Evolutionary conservation across 116 monocot species (phyloP), one percentile per base, ranked within the genome.

Genomic region (Cymodocea nodosa): DNA sequence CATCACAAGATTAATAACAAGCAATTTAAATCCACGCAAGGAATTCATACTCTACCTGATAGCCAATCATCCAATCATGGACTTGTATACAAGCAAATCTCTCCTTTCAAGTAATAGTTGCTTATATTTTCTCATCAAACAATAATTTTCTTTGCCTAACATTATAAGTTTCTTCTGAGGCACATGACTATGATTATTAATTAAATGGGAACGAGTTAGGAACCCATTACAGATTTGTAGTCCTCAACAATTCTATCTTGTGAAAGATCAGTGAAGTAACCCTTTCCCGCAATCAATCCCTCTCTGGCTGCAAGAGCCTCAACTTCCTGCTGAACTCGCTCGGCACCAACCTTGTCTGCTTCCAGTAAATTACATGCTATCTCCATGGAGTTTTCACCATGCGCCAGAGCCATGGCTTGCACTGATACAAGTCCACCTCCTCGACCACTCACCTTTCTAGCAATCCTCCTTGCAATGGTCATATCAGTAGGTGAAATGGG

Each of bases 291-390:
- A n/a, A 63, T 14, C 65, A 94, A 52, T 2, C 87, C 89, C 66
- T 79, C 84, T 55, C 73, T 72, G 0, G 66, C 64, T 0, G 82
- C 86, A 52, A 89, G 75, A 61, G 72, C 73, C 56, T 89, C 72
- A 23, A 94, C 75, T 70, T 77, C 72, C 1, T 51, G 35, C 80
- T 89, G 94, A 56, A 94, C 82, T 59, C 60, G 86, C 37, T 74
- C 73, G 7, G 80, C 82, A 23, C 71, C 73, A 19, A 89, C 77
- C 50, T 50, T 73, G 0, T 56, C 36, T 15, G 87, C 84, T 7
- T 84, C 77, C 60, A 87, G 72, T 59, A 94, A 65, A 73, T 94
- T 89, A 62, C 94, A 94, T 0, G 94, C 94, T 24, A 94, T 84
- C 74, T 94, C 94, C 9, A 69, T 60, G 23, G 56, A 73, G 25